Base-by-base conservation (phyloP, 345 rosid genomes). In the Mangifera indica region DNA sequence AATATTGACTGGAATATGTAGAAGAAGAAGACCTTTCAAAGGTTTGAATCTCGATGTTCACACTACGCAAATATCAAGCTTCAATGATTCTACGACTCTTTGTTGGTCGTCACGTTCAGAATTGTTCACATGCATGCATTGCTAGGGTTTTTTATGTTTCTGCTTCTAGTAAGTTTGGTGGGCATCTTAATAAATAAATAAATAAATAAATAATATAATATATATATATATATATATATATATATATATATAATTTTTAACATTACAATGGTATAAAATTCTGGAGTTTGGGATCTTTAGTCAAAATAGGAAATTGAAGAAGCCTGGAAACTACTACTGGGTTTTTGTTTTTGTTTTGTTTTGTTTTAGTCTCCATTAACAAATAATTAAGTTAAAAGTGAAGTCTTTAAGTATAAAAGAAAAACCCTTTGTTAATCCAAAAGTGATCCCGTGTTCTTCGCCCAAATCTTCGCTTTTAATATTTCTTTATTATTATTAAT, bases 381-480 rank as follows among this genome's bases (percentile, higher is more conserved):
- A 10, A 37, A 58, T 22, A 20, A 51, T 49, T 72, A 26, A 48
- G n/a, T 13, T 17, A 69, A 77, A 72, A 63, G 70, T 34, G 25
- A 61, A 22, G 10, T 10, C 15, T 63, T 22, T 52, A 46, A 75
- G 40, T 26, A 24, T 22, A 13, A 55, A 73, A 66, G 70, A 48
- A 58, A 56, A 58, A 56, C 8, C 45, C 10, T 71, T 79, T 71
- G 20, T 14, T 67, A 74, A 76, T 74, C 59, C 45, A 46, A 55
- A 77, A 58, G 59, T 71, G 61, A 72, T 69, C 56, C 81, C 81
- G 62, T 62, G 78, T 56, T 79, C 63, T 65, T 69, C 77, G 78
- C 83, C 86, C 69, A 72, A 75, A 72, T 77, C 71, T 66, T 26
- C 71, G 76, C 74, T 22, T 55, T 69, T 56, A 14, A 24, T 60